phyloP scores from a whole-genome alignment of 768 basidiomycete species.

The Boletus sensibilis region DNA sequence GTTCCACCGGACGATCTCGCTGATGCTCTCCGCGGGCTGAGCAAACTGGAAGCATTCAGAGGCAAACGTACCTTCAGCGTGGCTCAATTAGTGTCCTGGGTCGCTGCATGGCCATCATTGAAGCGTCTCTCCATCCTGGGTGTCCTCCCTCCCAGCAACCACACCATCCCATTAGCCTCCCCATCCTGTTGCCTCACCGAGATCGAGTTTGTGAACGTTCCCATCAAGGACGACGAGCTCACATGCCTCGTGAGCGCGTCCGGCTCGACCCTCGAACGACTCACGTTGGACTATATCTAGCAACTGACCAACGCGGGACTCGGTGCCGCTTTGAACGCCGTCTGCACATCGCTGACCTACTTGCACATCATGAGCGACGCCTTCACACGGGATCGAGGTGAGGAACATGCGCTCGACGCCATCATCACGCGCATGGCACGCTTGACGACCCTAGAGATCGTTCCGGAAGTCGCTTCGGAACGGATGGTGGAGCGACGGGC shows the following conservation, averaged over 20 bases:
- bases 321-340: not conserved
- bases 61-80: not conserved
- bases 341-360: not conserved
- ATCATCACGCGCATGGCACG: constrained; percentile 2
- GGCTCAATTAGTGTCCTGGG: not conserved
- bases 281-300: not conserved
- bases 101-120: constrained; percentile 11
- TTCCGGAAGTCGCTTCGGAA: not conserved
- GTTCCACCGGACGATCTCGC: not conserved
- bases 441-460: not conserved
- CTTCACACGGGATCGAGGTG: not conserved
- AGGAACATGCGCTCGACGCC: constrained; percentile 9
- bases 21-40: not conserved
- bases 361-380: not conserved
- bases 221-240: constrained; percentile 14
- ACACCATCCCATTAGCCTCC: not conserved
- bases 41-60: not conserved
- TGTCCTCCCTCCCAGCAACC: not conserved
- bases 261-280: constrained; percentile 2
- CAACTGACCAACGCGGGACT: constrained; percentile 8
- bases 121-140: not conserved
- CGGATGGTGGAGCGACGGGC: constrained; percentile 9
- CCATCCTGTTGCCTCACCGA: constrained; percentile 1
- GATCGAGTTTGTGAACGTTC: not conserved
- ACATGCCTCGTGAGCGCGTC: constrained; percentile 3